Conservation (phyloP, 768 basidiomycete species). For the Hericium erinaceus region DNA sequence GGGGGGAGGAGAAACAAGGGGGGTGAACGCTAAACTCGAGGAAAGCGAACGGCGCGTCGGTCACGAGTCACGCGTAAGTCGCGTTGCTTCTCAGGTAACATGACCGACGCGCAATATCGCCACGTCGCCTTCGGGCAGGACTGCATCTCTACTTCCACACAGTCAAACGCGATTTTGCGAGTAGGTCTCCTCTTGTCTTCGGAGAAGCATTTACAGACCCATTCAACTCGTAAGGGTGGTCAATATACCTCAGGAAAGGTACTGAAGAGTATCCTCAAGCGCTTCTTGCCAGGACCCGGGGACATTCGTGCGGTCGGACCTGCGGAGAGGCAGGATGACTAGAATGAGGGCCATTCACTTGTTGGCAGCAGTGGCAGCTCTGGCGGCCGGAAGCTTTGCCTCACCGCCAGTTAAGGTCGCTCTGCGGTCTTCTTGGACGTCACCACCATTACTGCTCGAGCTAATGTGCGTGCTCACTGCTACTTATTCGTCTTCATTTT, state of each 20-base stretch:
- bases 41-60: neutral
- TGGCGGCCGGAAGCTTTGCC: neutral
- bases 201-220: too few relatives aligned
- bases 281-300: too few relatives aligned
- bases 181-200: too few relatives aligned
- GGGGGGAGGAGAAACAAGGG: neutral
- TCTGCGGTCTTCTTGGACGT: conserved; percentile 28
- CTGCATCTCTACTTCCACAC: too few relatives aligned
- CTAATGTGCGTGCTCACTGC: conserved; percentile 19
- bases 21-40: neutral
- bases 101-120: neutral
- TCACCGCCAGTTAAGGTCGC: conserved; percentile 27
- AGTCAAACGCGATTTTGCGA: too few relatives aligned
- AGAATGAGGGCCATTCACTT: too few relatives aligned
- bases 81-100: neutral
- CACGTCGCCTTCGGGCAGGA: too few relatives aligned
- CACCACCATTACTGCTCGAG: conserved; percentile 23
- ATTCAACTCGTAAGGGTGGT: too few relatives aligned
- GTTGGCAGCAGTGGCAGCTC: neutral
- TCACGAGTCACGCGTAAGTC: neutral
- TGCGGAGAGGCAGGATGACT: too few relatives aligned
- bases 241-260: too few relatives aligned
- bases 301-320: too few relatives aligned
- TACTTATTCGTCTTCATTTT: neutral
- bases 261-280: too few relatives aligned